Evolutionary conservation across 371 early-diverging fungal genomes (phyloP), one percentile per base, ranked within the genome.

Genomic region (Mortierella sp.): DNA sequence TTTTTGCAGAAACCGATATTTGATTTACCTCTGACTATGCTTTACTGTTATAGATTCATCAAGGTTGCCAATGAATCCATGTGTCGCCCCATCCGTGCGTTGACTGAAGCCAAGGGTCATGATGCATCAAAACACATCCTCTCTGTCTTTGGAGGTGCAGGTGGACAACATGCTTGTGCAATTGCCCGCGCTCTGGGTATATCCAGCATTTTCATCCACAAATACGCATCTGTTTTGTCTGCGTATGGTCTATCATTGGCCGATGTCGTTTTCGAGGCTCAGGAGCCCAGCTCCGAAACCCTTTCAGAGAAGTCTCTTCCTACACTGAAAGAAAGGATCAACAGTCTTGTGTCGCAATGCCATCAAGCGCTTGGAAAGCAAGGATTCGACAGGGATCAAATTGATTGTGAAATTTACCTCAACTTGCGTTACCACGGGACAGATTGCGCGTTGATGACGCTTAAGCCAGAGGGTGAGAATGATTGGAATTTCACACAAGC

Each of bases 141-240:
- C 34, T 94, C 97, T 2, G 95, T 94, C 29, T 98, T 98, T 90
- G 99, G 99, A 43, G 99, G 99, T 23, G 98, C 98, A 47, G 96
- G 98, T 53, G 95, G 94, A 19, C 95, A 95, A 66, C 94, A 94
- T 74, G 98, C 97, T 0, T 97, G 97, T 72, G 96, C 96, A 1
- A 96, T 99, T 59, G 99, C 99, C 13, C 87, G 90, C 23, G 90
- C 92, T 5, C 76, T 99, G 26, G 97, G 97, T 3, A 98, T 99
- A 64, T 76, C 84, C 31, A 86, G 86, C 57, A 95, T 93, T 49
- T 91, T 92, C 32, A 85, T 99, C 51, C 98, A 99, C 83, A 87
- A 90, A 19, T 89, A 96, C 74, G 91, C 95, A 7, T 94, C 97
- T 1, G 94, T 99, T 45, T 85, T 98, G 9, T 97, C 97, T 6